Conservation (phyloP, 2,329 filamentous ascomycete genomes). For the Alternaria longipes region DNA sequence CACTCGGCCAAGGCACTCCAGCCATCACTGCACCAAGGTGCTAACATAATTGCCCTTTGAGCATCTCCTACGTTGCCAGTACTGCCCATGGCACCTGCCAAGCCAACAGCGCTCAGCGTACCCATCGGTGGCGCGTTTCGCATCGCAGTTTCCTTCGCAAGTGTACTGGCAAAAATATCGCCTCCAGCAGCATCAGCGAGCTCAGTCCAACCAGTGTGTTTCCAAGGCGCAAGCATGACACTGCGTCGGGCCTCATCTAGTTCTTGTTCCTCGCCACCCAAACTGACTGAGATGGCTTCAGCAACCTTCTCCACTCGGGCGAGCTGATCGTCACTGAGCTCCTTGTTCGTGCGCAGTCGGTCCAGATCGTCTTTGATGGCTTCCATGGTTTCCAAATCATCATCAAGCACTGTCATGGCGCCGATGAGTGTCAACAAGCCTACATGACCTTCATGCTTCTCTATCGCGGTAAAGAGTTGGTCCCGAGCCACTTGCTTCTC, state of each 20-base stretch:
- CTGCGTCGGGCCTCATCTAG: constrained; percentile 75
- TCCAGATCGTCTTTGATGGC: constrained; percentile 83
- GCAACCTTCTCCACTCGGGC: constrained; percentile 77
- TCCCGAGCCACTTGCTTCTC: constrained; percentile 80
- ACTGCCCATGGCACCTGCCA: constrained; percentile 77
- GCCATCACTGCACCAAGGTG: constrained; percentile 76
- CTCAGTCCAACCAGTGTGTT: constrained; percentile 82
- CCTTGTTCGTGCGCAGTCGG: constrained; percentile 72
- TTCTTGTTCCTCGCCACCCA: constrained; percentile 58
- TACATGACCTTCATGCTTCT: constrained; percentile 76
- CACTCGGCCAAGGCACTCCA: constrained; percentile 62
- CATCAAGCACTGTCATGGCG: constrained; percentile 81
- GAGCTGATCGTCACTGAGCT: constrained; percentile 70
- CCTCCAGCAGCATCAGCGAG: constrained; percentile 66
- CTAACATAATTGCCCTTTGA: constrained; percentile 78
- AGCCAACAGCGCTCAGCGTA: constrained; percentile 70
- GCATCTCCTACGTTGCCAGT: constrained; percentile 77
- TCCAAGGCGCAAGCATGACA: constrained; percentile 81
- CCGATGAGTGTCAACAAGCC: constrained; percentile 83
- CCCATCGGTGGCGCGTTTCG: constrained; percentile 78
- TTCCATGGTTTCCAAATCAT: constrained; percentile 79
- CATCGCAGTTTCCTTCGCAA: constrained; percentile 82
- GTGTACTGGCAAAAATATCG: constrained; percentile 68
- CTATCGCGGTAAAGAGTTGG: constrained; percentile 81
- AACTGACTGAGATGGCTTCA: constrained; percentile 73